These are phyloP conservation scores for Linderina pennispora DNA, from an alignment of 192 early-diverging fungal species.

Conservation along the genomic window DNA sequence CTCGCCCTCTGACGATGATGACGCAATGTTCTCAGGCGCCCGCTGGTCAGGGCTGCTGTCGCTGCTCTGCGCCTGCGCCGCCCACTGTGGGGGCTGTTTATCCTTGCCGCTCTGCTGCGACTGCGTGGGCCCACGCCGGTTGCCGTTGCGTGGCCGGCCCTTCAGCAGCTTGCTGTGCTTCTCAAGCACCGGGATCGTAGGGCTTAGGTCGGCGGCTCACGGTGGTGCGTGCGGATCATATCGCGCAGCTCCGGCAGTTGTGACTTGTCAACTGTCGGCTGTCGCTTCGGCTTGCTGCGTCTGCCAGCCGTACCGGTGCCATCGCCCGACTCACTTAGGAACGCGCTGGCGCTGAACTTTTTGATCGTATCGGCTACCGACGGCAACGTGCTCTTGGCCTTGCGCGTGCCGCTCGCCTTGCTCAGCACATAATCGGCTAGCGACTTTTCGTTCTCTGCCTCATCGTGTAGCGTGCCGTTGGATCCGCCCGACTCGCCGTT, in stretches of 20 bases:
- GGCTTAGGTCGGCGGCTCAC: slow-evolving; percentile 34
- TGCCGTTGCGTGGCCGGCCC: slow-evolving; percentile 42
- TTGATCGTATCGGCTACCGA: slow-evolving; percentile 44
- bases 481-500: not conserved
- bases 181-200: slow-evolving; percentile 35
- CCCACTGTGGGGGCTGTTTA: not conserved
- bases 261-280: slow-evolving; percentile 5
- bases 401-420: slow-evolving; percentile 10
- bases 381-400: slow-evolving; percentile 10
- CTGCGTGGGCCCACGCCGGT: slow-evolving; percentile 20
- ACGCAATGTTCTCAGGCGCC: no score
- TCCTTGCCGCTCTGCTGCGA: not conserved
- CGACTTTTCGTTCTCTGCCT: slow-evolving; percentile 4
- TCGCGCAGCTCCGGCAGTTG: slow-evolving; percentile 38
- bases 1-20: no score
- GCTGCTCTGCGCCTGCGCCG: not conserved
- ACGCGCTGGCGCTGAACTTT: slow-evolving; percentile 24
- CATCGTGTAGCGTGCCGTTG: not conserved
- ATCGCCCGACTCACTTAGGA: not conserved
- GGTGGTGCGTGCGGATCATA: slow-evolving; percentile 37
- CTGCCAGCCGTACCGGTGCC: no score
- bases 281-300: not conserved
- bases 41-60: not conserved
- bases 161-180: slow-evolving; percentile 37
- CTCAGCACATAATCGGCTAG: slow-evolving; percentile 46